phyloP scores from a whole-genome alignment of 257 asterid genomes.

The Solanum pinnatisectum region DNA sequence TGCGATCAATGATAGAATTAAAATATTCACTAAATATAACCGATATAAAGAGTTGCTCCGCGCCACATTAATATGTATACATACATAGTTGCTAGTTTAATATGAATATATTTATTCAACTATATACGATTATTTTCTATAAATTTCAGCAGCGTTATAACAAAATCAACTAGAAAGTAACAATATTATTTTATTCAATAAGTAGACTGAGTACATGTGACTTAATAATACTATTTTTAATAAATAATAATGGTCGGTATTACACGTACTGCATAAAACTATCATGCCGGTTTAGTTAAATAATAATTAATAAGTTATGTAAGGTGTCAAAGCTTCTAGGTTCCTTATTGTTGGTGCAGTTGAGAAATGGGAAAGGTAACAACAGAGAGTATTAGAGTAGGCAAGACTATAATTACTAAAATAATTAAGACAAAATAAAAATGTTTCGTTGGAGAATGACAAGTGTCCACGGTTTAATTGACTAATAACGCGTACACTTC shows the following conservation, averaged over 20 bases:
- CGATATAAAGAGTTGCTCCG: too few species aligned
- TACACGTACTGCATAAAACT: background rate
- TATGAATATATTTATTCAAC: background rate
- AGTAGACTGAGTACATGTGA: background rate
- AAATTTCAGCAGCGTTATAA: background rate
- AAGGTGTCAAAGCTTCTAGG: background rate
- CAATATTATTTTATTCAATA: background rate
- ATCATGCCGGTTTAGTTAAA: background rate
- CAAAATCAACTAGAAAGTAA: background rate
- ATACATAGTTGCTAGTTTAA: background rate
- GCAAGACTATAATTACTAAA: background rate
- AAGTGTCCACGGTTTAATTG: background rate
- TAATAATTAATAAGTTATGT: background rate
- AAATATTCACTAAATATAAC: background rate
- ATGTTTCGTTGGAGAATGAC: background rate
- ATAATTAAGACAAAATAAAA: background rate
- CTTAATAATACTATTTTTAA: too few species aligned
- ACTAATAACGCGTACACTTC: background rate
- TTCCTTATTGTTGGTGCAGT: background rate
- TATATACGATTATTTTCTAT: background rate
- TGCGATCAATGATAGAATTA: fast-evolving
- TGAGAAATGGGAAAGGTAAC: background rate
- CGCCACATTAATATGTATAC: background rate
- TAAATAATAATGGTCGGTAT: background rate
- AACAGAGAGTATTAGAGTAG: background rate